Evolutionary conservation across 2,329 filamentous ascomycete genomes (phyloP), one percentile per base, ranked within the genome.

Genomic region (Claviceps maximensis): DNA sequence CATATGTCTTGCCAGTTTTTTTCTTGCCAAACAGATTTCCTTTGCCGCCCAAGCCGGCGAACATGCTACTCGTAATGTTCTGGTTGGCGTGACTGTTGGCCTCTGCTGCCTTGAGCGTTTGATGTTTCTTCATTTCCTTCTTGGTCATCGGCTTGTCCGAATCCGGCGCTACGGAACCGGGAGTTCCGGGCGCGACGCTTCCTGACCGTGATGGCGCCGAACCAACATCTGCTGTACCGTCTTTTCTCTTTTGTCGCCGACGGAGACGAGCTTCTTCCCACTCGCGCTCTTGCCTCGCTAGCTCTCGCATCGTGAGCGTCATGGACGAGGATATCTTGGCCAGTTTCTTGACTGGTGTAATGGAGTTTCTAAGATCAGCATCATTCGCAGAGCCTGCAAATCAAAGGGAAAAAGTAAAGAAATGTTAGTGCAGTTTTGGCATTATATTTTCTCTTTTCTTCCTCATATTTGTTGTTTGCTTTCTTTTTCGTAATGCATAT

Each of bases 11-110:
- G 60, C 72, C 69, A 50, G 72, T 77, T 66, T 80, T 80, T 66
- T 81, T 82, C 59, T 79, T 80, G 51, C 77, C 74, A 54, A 77
- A 77, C 1, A 77, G 61, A 17, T 71, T 69, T 4, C 80, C 79
- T 65, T 79, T 77, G 61, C 78, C 76, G 53, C 85, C 84, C 45
- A 89, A 77, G 1, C 78, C 75, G 0, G 74, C 71, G 56, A 87
- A 87, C 72, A 89, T 79, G 57, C 81, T 83, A 52, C 87, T 87
- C 0, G 90, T 95, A 53, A 82, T 77, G 64, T 96, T 95, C 27
- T 91, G 89, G 57, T 84, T 86, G 23, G 83, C 82, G 58, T 91
- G 89, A 58, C 84, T 86, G 54, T 84, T 84, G 19, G 85, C 85
- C 62, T 94, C 88, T 0, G 82, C 86, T 23, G 84, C 79, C 60